Base-by-base conservation (phyloP, 1,139 yeast genomes). In the Taphrina deformans region DNA sequence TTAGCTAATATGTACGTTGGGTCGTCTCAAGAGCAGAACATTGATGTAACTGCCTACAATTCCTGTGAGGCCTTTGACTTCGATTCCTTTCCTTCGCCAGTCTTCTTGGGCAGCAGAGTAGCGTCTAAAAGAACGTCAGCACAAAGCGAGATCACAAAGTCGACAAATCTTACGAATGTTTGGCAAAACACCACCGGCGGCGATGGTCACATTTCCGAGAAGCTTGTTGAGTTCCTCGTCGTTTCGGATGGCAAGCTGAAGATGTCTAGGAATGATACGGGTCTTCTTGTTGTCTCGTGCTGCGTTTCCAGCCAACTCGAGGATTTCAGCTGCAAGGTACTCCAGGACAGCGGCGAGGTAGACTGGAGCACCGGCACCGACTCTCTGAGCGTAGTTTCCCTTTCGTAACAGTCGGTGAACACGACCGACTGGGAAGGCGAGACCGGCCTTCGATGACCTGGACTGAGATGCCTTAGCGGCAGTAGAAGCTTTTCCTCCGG, bases 381-480 rank as follows among this genome's bases (percentile, higher is more conserved):
- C 88, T 85, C 98, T 89, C 84, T 92, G 97, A 75, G 97, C 97
- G 83, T 92, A 92, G 87, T 92, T 92, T 77, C 98, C 98, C 82
- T 89, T 91, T 85, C 96, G 89, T 76, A 92, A 83, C 76, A 91
- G 85, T 84, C 97, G 87, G 85, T 92, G 98, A 73, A 92, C 95
- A 87, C 98, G 93, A 81, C 98, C 98, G 74, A 93, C 98, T 82
- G 98, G 98, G 96, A 93, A 92, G 75, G 96, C 89, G 79, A 92
- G 86, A 79, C 97, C 98, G 78, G 98, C 98, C 84, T 90, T 92
- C 70, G 97, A 87, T 73, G 98, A 92, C 86, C 98, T 91, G 67
- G 97, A 88, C 81, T 95, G 93, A 75, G 97, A 88, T 75, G 95
- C 91, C 82, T 92, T 92, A 78, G 91, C 92, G 73, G 96, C 82